Conservation (phyloP, 495 filamentous ascomycete genomes). For the Hyaloscypha hepaticicola region DNA sequence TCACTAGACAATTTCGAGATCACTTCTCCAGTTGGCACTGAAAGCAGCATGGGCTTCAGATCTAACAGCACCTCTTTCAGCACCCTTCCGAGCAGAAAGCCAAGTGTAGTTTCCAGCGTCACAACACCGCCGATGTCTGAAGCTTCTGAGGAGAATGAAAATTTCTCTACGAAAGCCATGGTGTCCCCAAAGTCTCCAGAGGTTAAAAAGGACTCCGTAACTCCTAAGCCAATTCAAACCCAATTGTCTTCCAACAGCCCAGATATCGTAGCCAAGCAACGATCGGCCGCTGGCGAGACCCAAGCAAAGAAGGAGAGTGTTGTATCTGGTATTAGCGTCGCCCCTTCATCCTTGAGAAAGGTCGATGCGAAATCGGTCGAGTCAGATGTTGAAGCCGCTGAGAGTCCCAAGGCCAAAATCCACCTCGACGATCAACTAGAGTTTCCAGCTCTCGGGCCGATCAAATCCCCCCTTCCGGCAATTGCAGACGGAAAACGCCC, state of each 20-base stretch:
- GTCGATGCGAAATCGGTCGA: slow-evolving; percentile 13
- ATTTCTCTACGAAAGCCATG: background rate
- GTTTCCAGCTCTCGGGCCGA: slow-evolving; percentile 17
- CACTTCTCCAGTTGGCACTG: background rate
- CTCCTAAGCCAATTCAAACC: background rate
- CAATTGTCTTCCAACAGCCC: background rate
- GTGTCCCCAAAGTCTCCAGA: background rate
- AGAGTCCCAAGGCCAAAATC: background rate
- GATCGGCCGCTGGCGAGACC: background rate
- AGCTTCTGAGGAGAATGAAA: background rate
- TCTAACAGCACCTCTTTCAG: slow-evolving; percentile 13
- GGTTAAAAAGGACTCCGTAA: background rate
- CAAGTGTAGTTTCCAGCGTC: slow-evolving; percentile 5
- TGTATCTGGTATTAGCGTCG: background rate
- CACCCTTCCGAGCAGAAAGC: slow-evolving; percentile 6
- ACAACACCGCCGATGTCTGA: background rate
- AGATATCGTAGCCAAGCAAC: background rate
- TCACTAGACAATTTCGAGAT: background rate
- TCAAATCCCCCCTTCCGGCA: slow-evolving; percentile 1
- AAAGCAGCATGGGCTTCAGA: background rate
- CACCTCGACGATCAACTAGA: slow-evolving; percentile 9
- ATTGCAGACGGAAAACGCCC: slow-evolving; percentile 24
- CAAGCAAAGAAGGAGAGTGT: slow-evolving; percentile 18
- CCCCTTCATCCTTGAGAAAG: slow-evolving; percentile 14
- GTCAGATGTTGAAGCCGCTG: background rate